Conservation (phyloP, 2,329 filamentous ascomycete species). For the Furcasterigmium furcatum region DNA sequence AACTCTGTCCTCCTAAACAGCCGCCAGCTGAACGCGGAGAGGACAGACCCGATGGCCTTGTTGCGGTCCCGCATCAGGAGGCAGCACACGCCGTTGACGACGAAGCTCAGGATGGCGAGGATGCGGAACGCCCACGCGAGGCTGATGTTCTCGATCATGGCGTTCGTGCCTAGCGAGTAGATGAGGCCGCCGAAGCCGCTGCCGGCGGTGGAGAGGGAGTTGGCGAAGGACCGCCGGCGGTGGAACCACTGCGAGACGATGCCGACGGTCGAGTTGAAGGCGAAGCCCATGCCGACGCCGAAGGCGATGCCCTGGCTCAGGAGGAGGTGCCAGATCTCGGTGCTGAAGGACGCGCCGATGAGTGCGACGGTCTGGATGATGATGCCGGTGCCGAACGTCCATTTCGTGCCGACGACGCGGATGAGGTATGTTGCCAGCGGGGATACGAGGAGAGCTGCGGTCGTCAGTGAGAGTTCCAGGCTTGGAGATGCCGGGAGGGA, state of each 20-base stretch:
- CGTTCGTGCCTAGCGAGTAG: constrained; percentile 65
- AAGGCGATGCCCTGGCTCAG: constrained; percentile 73
- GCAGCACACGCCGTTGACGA: constrained; percentile 61
- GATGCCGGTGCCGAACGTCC: constrained; percentile 62
- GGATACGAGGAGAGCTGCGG: constrained; percentile 59
- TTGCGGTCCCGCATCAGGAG: constrained; percentile 70
- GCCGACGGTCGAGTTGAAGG: constrained; percentile 67
- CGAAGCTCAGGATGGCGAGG: constrained; percentile 59
- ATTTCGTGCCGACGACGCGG: constrained; percentile 59
- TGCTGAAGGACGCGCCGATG: constrained; percentile 67
- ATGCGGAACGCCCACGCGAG: constrained; percentile 66
- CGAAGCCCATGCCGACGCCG: constrained; percentile 74
- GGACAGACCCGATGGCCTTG: constrained; percentile 63
- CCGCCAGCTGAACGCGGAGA: constrained; percentile 61
- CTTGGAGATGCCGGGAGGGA: background rate
- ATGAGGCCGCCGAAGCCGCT: constrained; percentile 71
- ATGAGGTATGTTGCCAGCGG: constrained; percentile 63
- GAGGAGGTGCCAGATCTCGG: constrained; percentile 71
- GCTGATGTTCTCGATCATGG: constrained; percentile 63
- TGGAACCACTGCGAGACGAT: constrained; percentile 75
- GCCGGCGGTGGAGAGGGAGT: constrained; percentile 65
- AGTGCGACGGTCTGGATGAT: constrained; percentile 62
- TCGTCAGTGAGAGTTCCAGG: constrained; percentile 18
- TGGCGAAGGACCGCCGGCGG: constrained; percentile 64
- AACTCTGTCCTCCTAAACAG: constrained; percentile 63